Evolutionary conservation across 73 alveolate genomes (phyloP).

Genomic region (Paramecium caudatum): DNA sequence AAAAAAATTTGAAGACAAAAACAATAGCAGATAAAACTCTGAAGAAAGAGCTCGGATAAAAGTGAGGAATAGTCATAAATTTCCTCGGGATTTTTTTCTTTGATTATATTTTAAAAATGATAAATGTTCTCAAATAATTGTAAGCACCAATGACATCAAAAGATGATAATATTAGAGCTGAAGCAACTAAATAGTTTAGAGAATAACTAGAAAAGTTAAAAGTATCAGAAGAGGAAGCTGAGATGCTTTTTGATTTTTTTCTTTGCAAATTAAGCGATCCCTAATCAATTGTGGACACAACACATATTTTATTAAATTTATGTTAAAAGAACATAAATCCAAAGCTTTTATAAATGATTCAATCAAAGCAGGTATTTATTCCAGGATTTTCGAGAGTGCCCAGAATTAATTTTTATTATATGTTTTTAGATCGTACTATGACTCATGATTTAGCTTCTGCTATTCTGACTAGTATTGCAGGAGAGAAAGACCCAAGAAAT

Average conservation of each 20-base stretch:
- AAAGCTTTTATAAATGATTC: not conserved
- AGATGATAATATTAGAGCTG: not conserved
- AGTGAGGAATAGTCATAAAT: constrained; percentile 36
- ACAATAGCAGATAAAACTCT: constrained; percentile 14
- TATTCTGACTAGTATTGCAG: not conserved
- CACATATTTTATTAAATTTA: not conserved
- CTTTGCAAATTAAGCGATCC: not conserved
- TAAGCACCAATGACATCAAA: not conserved
- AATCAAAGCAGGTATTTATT: not conserved
- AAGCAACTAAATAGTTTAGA: not conserved
- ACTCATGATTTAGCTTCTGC: not conserved
- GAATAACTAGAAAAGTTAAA: not conserved
- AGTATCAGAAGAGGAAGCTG: not conserved
- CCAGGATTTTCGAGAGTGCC: not conserved
- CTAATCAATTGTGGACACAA: not conserved
- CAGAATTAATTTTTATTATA: not conserved
- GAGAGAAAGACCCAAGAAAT: constrained; percentile 61
- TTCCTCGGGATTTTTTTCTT: constrained; percentile 58
- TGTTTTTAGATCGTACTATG: not conserved
- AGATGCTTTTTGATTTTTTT: not conserved
- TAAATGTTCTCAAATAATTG: constrained; percentile 24
- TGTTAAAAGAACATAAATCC: not conserved
- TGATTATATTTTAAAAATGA: constrained; percentile 32
- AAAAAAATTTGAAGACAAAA: constrained; percentile 23
- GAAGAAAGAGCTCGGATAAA: not conserved